These are phyloP conservation scores for Tagetes erecta DNA, from an alignment of 129 eudicot species.

Conservation along the genomic window DNA sequence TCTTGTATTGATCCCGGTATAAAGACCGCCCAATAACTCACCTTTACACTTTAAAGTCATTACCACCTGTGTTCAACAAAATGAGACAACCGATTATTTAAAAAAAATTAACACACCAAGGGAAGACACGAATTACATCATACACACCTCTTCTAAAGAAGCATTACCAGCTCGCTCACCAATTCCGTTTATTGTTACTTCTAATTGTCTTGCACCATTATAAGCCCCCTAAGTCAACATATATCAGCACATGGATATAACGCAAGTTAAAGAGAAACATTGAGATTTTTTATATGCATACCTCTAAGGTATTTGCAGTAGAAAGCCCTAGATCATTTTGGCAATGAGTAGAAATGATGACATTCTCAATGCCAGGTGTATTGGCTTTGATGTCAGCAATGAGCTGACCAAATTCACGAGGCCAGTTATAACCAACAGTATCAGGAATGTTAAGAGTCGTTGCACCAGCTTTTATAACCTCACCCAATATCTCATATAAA, in stretches of 20 bases:
- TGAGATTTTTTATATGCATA: constrained; percentile 23
- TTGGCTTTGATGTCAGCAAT: constrained; percentile 87
- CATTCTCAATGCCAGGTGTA: constrained; percentile 86
- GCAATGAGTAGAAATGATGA: constrained; percentile 85
- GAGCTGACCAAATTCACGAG: constrained; percentile 76
- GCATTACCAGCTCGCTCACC: constrained; percentile 99
- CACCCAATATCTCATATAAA: constrained; percentile 72
- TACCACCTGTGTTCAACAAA: constrained; percentile 60
- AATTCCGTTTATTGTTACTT: constrained; percentile 90
- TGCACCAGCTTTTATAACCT: constrained; percentile 87
- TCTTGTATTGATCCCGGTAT: constrained; percentile 76
- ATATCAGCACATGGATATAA: constrained; percentile 4
- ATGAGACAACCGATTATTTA: not conserved
- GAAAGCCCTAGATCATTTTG: constrained; percentile 98
- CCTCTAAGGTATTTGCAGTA: constrained; percentile 87
- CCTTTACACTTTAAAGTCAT: constrained; percentile 92
- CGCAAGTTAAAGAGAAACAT: not conserved
- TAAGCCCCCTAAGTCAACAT: constrained; percentile 62
- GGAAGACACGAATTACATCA: not conserved
- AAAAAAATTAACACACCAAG: not conserved
- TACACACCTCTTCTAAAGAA: constrained; percentile 85
- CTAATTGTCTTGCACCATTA: constrained; percentile 94
- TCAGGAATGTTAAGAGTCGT: constrained; percentile 90
- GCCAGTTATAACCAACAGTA: constrained; percentile 78
- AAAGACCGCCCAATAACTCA: constrained; percentile 63